These are phyloP conservation scores for Mycena latifolia DNA, from an alignment of 768 basidiomycete genomes.

Conservation along the genomic window DNA sequence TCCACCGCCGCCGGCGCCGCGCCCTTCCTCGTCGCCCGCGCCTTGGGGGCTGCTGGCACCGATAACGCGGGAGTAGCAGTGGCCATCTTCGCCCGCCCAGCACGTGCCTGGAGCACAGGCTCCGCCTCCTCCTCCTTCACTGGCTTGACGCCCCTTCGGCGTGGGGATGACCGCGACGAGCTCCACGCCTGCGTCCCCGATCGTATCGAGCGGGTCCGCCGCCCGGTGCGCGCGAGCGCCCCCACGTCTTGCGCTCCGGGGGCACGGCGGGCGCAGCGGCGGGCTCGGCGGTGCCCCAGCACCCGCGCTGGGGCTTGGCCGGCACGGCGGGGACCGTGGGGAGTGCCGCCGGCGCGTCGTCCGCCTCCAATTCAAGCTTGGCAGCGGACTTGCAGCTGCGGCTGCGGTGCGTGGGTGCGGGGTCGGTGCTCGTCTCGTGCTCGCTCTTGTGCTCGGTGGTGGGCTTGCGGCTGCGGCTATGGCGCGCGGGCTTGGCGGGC, in stretches of 20 bases:
- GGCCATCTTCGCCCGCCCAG: too few relatives aligned
- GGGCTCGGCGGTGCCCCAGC: constrained; percentile 20
- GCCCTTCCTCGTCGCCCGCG: too few relatives aligned
- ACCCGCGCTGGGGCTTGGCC: constrained; percentile 28
- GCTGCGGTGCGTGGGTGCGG: constrained; percentile 27
- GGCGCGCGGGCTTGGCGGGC: constrained; percentile 8
- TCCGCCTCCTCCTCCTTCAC: constrained; percentile 39
- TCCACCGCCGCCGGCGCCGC: too few relatives aligned
- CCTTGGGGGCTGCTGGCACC: too few relatives aligned
- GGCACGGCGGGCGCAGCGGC: constrained; percentile 15
- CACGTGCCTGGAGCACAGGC: constrained; percentile 30
- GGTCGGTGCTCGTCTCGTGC: constrained; percentile 1
- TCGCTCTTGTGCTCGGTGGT: neutral
- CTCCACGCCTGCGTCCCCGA: constrained; percentile 34
- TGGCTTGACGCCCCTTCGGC: constrained; percentile 30
- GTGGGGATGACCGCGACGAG: constrained; percentile 37
- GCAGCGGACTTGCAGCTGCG: constrained; percentile 41
- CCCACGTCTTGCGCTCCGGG: constrained; percentile 32
- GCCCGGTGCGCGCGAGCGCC: constrained; percentile 29
- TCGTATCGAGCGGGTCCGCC: constrained; percentile 39
- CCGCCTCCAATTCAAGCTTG: constrained; percentile 21
- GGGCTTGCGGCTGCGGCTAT: constrained; percentile 5
- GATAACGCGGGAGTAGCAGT: too few relatives aligned
- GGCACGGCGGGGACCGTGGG: constrained; percentile 27
- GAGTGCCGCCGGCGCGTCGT: constrained; percentile 32